A percentile compares a stretch with the other conserved stretches of the same genome.
These are phyloP conservation scores for Heliocybe sulcata DNA, from an alignment of 1,284 basidiomycete species.

Conservation along the genomic window DNA sequence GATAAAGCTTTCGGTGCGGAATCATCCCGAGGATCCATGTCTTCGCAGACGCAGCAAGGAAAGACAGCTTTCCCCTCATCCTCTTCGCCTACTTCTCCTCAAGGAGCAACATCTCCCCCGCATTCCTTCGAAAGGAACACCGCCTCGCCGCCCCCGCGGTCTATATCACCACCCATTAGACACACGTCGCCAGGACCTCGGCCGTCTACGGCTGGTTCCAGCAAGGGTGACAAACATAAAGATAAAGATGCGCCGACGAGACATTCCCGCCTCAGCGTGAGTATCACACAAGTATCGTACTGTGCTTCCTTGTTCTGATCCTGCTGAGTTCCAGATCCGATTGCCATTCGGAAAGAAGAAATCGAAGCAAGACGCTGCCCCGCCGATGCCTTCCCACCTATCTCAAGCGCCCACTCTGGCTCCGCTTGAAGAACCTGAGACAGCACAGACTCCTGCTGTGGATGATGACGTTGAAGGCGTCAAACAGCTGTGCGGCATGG, in stretches of 20 bases:
- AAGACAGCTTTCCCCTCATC: conserved; percentile 25
- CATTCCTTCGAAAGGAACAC: conserved; percentile 23
- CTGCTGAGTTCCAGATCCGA: conserved; percentile 45
- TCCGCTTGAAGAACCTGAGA: conserved; percentile 39
- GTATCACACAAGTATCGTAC: conserved; percentile 20
- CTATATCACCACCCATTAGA: conserved; percentile 45
- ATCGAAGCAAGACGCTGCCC: conserved; percentile 45
- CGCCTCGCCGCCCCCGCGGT: conserved; percentile 35
- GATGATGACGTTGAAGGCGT: conserved; percentile 75
- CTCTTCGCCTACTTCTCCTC: conserved; percentile 30
- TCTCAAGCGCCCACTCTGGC: conserved; percentile 21
- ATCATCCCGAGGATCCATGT: conserved; percentile 16
- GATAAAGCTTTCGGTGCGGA: conserved; percentile 23
- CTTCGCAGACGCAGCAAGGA: conserved; percentile 6
- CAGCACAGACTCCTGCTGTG: conserved; percentile 40
- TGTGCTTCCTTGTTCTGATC: conserved; percentile 5
- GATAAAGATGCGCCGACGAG: conserved; percentile 48
- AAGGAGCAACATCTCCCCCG: conserved; percentile 16
- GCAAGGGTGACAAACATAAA: conserved; percentile 36
- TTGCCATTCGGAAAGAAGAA: conserved; percentile 73
- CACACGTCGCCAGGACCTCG: conserved; percentile 49
- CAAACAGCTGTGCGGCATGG: conserved; percentile 75
- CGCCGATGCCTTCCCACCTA: conserved; percentile 36
- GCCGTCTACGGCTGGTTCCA: conserved; percentile 44
- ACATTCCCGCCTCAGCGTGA: conserved; percentile 69